These are phyloP conservation scores for Anethum foeniculum DNA, from an alignment of 140 eudicot genomes.

Conservation along the genomic window DNA sequence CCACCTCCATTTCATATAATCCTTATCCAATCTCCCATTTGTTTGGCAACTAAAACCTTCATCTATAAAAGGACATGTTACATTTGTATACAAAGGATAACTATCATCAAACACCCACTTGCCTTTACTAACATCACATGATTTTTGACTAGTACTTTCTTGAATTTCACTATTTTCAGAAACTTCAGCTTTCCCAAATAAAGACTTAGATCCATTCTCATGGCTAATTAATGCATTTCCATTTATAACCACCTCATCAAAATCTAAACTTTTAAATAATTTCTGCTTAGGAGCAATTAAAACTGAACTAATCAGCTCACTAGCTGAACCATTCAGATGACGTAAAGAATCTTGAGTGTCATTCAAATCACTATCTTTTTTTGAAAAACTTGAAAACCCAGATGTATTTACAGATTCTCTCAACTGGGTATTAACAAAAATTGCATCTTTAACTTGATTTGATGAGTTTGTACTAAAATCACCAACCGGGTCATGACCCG, in stretches of 20 bases:
- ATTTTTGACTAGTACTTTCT: constrained; percentile 14
- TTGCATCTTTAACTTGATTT: constrained; percentile 11
- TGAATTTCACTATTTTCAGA: constrained; percentile 16
- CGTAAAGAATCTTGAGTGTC: constrained; percentile 5
- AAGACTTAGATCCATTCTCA: constrained; percentile 1
- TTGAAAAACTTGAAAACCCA: constrained; percentile 19
- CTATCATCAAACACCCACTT: constrained; percentile 75
- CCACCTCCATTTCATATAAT: constrained; percentile 92
- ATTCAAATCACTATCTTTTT: constrained; percentile 16
- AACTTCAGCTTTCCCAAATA: constrained; percentile 13
- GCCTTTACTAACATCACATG: constrained; percentile 71
- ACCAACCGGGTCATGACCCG: constrained; percentile 11
- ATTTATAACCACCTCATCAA: constrained; percentile 13
- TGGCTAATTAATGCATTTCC: not conserved
- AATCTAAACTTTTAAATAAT: not conserved
- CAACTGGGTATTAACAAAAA: constrained; percentile 30
- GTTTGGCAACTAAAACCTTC: constrained; percentile 74
- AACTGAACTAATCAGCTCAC: constrained; percentile 16
- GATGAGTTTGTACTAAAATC: constrained; percentile 18
- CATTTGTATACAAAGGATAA: constrained; percentile 57
- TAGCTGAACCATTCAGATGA: constrained; percentile 14
- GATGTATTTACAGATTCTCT: constrained; percentile 34
- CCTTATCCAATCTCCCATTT: constrained; percentile 78
- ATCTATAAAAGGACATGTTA: constrained; percentile 73
- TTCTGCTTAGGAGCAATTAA: constrained; percentile 6